Conservation (phyloP, 768 basidiomycete genomes). For the Galerina sulciceps region DNA sequence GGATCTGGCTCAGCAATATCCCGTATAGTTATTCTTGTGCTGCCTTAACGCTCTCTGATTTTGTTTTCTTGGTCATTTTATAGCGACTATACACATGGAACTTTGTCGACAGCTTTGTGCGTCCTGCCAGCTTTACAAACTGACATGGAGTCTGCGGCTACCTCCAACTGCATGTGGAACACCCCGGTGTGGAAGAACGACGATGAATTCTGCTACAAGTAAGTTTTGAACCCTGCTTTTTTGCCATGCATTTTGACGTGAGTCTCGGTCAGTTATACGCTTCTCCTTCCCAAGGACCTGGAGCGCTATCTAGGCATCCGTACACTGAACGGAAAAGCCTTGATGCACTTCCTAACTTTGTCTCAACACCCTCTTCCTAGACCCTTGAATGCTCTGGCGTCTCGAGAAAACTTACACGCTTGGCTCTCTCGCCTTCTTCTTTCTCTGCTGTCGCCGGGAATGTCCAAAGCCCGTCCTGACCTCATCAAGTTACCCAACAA, state of each 20-base stretch:
- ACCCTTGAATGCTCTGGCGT: not conserved
- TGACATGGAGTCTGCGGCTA: conserved; percentile 24
- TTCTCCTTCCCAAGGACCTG: conserved; percentile 31
- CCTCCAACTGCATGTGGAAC: conserved; percentile 33
- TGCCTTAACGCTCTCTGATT: not conserved
- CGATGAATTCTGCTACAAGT: conserved; percentile 34
- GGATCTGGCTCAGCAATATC: conserved; percentile 39
- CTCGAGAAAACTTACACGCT: conserved; percentile 29
- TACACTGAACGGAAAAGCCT: conserved; percentile 22
- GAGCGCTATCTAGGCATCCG: conserved; percentile 31
- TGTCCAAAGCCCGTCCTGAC: conserved; percentile 16
- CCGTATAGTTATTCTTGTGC: conserved; percentile 26
- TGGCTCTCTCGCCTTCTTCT: conserved; percentile 39
- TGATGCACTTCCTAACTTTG: conserved; percentile 19
- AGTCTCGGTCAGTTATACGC: conserved; percentile 25
- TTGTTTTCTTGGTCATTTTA: not conserved
- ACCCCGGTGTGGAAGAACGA: conserved; percentile 29
- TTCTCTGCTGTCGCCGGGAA: conserved; percentile 31
- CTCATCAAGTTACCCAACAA: conserved; percentile 37
- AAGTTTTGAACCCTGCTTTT: not conserved
- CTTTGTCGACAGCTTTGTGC: conserved; percentile 28
- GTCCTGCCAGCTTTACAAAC: conserved; percentile 29
- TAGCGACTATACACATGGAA: conserved; percentile 37
- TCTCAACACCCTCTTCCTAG: not conserved
- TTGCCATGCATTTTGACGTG: not conserved